phyloP scores from a whole-genome alignment of 805 yeast genomes.

The Kodamaea neixiangensis region DNA sequence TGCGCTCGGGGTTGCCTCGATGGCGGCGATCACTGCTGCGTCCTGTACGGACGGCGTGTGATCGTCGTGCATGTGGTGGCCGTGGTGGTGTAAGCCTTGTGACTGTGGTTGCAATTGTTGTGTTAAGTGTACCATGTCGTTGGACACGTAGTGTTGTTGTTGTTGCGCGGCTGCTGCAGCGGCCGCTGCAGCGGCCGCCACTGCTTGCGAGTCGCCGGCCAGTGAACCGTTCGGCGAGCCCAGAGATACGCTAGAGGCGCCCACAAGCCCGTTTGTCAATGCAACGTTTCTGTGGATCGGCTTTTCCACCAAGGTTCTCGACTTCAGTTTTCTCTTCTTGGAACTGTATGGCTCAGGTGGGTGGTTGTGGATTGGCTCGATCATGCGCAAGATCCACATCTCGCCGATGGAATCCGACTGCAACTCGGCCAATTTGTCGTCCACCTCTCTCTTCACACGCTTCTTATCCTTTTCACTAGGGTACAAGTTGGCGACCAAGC shows the following conservation, averaged over 20 bases:
- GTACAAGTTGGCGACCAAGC: slow-evolving; percentile 45
- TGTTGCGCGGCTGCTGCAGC: slow-evolving; percentile 31
- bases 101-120: slow-evolving; percentile 20
- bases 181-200: slow-evolving; percentile 21
- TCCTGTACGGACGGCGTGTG: slow-evolving; percentile 39
- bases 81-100: slow-evolving; percentile 27
- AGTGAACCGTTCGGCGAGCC: neutral
- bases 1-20: slow-evolving; percentile 34
- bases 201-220: slow-evolving; percentile 8
- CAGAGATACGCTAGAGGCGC: neutral
- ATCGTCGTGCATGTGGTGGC: slow-evolving; percentile 25
- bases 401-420: slow-evolving; percentile 25
- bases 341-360: slow-evolving; percentile 40
- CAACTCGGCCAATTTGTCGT: slow-evolving; percentile 28
- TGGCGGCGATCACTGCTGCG: slow-evolving; percentile 45
- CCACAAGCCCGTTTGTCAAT: slow-evolving; percentile 3
- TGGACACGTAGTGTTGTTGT: slow-evolving; percentile 24
- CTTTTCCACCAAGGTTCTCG: slow-evolving; percentile 46
- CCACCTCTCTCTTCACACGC: slow-evolving; percentile 28
- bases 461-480: slow-evolving; percentile 48
- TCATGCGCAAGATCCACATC: slow-evolving; percentile 50
- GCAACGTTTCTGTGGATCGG: slow-evolving; percentile 32
- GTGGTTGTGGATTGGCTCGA: slow-evolving; percentile 47
- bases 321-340: slow-evolving; percentile 40
- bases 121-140: slow-evolving; percentile 25